phyloP scores from a whole-genome alignment of 148 eudicot species.

The Rhododendron ovatum region DNA sequence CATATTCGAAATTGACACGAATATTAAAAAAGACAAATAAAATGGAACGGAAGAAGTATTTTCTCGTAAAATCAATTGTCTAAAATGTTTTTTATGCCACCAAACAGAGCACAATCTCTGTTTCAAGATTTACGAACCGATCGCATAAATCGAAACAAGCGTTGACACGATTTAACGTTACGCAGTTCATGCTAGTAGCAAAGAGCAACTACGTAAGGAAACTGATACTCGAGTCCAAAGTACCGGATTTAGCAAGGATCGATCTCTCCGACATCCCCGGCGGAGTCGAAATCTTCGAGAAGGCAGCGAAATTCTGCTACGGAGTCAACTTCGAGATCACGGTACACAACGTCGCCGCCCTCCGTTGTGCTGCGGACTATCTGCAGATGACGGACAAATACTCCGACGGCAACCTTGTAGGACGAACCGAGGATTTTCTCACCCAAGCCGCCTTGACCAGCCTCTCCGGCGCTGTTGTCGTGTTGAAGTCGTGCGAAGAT shows the following conservation, averaged over 20 bases:
- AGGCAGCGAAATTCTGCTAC: constrained; percentile 89
- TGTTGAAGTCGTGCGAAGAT: constrained; percentile 67
- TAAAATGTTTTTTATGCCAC: neutral
- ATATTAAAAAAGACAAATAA: too few species aligned
- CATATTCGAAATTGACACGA: too few species aligned
- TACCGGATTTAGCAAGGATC: constrained; percentile 51
- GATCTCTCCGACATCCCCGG: constrained; percentile 82
- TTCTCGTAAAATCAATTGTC: too few species aligned
- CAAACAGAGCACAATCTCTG: neutral
- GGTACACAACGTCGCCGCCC: constrained; percentile 80
- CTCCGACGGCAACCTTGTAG: constrained; percentile 66
- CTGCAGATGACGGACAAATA: constrained; percentile 79
- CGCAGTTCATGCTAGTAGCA: constrained; percentile 89
- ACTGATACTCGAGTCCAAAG: constrained; percentile 63
- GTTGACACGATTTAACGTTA: neutral
- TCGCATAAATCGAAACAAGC: neutral
- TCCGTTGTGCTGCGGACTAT: constrained; percentile 87
- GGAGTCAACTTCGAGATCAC: constrained; percentile 97
- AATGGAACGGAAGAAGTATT: too few species aligned
- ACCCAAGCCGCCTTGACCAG: constrained; percentile 71
- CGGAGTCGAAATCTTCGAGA: constrained; percentile 80
- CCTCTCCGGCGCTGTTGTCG: constrained; percentile 75
- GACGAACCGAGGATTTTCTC: constrained; percentile 83
- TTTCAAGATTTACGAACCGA: neutral
- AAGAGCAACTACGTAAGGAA: constrained; percentile 88